A percentile compares a stretch with the other conserved stretches of the same genome.
Evolutionary conservation across 2,329 filamentous ascomycete genomes (phyloP).

Genomic region (Westerdykella sp.): DNA sequence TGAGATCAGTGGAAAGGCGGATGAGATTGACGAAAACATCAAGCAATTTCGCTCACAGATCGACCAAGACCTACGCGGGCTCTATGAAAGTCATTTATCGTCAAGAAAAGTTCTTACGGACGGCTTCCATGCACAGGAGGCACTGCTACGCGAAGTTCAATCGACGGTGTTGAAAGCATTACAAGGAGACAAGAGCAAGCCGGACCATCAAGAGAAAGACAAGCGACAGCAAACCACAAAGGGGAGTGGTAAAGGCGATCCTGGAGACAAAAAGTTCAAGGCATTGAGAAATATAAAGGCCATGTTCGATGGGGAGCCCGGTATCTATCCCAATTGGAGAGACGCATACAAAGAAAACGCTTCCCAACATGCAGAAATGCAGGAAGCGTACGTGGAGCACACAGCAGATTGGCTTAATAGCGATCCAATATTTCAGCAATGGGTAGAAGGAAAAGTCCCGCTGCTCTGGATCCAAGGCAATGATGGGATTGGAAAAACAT

Average conservation of each 20-base stretch:
- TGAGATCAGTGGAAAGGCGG: not conserved
- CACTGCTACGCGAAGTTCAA: not conserved
- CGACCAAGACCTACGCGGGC: not conserved
- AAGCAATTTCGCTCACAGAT: conserved; percentile 1
- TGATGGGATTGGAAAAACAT: conserved; percentile 33
- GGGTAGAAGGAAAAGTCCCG: conserved; percentile 11
- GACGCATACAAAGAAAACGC: conserved; percentile 3
- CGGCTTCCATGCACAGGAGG: not conserved
- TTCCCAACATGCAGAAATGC: conserved; percentile 13
- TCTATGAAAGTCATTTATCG: conserved; percentile 3
- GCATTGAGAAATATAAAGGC: conserved; percentile 8
- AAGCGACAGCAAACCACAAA: conserved; percentile 5
- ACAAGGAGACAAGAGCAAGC: not conserved
- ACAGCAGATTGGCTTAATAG: conserved; percentile 30
- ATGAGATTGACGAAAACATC: conserved; percentile 5
- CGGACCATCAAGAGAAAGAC: conserved; percentile 4
- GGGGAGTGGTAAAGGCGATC: conserved; percentile 6
- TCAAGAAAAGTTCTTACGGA: conserved; percentile 1
- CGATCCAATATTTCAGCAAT: conserved; percentile 24
- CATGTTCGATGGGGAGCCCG: conserved; percentile 13
- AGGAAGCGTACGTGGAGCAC: conserved; percentile 24
- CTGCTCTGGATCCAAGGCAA: conserved; percentile 26
- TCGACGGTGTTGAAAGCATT: conserved; percentile 1
- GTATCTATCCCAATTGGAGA: conserved; percentile 8
- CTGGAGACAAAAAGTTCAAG: conserved; percentile 7